Percentiles rank a stretch among this genome's conserved stretches.
Evolutionary conservation across 257 asterid species (phyloP).

Genomic region (Thymus mandschuricus): DNA sequence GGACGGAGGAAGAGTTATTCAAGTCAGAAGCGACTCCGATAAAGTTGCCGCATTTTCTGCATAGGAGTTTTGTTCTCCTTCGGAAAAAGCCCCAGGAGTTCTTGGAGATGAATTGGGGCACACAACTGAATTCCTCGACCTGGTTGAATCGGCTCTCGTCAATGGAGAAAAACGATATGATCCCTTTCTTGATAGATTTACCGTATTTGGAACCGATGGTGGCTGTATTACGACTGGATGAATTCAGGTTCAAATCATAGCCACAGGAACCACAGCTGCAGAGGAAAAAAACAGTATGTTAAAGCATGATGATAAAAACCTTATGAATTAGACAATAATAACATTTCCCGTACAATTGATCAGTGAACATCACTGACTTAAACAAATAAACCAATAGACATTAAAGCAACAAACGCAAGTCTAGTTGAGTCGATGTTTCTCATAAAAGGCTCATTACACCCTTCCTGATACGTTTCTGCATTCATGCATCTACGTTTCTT

Average conservation of each 20-base stretch:
- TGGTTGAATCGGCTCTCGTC: slow-evolving; percentile 81
- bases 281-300: slow-evolving; percentile 20
- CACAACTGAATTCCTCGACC: slow-evolving; percentile 57
- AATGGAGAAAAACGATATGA: slow-evolving; percentile 70
- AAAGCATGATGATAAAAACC: neutral
- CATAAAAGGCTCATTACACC: no score
- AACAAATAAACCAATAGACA: no score
- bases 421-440: neutral
- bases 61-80: slow-evolving; percentile 58
- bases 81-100: slow-evolving; percentile 66
- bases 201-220: slow-evolving; percentile 79
- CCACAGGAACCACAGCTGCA: slow-evolving; percentile 94
- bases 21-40: slow-evolving; percentile 64
- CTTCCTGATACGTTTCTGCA: neutral
- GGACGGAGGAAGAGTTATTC: slow-evolving; percentile 43
- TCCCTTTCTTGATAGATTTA: slow-evolving; percentile 76
- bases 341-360: no score
- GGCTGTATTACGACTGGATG: slow-evolving; percentile 81
- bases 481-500: neutral
- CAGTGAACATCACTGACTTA: no score
- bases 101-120: slow-evolving; percentile 65
- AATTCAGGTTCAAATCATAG: slow-evolving; percentile 69
- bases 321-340: neutral
- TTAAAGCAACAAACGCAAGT: no score
- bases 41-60: slow-evolving; percentile 76